Conservation (phyloP, 2,329 filamentous ascomycete species). For the Chrysoporthe cubensis region DNA sequence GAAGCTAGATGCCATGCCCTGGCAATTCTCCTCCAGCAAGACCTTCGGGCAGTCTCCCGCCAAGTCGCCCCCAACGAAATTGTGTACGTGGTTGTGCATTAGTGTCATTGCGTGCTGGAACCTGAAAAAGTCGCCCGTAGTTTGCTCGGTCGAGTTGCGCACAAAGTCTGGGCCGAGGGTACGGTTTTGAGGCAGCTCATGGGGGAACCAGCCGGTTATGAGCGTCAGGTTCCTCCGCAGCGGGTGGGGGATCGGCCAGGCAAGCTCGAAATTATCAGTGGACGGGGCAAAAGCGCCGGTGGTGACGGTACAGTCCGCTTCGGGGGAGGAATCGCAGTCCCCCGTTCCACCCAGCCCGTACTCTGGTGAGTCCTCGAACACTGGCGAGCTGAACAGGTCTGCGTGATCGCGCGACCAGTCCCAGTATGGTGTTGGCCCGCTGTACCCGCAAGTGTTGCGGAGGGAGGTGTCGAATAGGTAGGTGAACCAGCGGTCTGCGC, state of each 20-base stretch:
- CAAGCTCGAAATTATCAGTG: neutral
- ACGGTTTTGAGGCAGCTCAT: neutral
- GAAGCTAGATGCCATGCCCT: neutral
- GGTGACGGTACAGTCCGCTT: neutral
- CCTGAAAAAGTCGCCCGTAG: neutral
- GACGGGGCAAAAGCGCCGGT: neutral
- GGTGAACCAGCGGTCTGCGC: neutral
- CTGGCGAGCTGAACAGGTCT: neutral
- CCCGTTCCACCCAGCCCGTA: neutral
- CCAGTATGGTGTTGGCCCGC: neutral
- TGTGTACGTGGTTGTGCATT: neutral
- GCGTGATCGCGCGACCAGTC: neutral
- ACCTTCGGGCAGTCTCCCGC: neutral
- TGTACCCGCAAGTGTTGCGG: neutral
- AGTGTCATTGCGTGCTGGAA: neutral
- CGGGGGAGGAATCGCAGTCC: neutral
- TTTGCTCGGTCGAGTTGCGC: neutral
- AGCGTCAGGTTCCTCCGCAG: neutral
- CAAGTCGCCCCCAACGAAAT: neutral
- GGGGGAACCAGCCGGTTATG: neutral
- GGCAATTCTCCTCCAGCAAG: neutral
- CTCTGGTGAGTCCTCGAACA: neutral
- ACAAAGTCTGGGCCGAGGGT: neutral
- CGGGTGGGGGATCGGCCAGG: neutral
- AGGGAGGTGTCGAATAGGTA: neutral